Evolutionary conservation across 2,329 filamentous ascomycete species (phyloP), one percentile per base, ranked within the genome.

Genomic region (Exophiala sideris): DNA sequence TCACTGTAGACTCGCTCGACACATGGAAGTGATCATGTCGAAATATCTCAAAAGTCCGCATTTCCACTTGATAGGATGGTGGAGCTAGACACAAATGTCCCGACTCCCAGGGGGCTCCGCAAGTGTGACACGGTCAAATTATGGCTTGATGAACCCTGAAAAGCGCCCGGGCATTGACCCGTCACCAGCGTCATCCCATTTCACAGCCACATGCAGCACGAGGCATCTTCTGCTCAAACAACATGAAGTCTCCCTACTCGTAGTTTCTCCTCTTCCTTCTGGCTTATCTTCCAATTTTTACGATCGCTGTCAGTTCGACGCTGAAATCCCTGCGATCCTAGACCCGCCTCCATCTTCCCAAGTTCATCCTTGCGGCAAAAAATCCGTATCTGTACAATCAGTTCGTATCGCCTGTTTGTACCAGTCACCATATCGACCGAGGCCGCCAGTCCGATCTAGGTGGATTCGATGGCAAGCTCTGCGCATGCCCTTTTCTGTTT

Each of bases 401-500:
- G 45, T 1, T 18, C 47, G 44, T 12, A 16, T 38, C 21, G 14
- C 8, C 7, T 21, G 18, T 16, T 33, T 41, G 39, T n/a, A 16
- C n/a, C 41, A 32, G 21, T 29, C 38, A 32, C 12, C 20, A 41
- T 14, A 34, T 40, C 34, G 12, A n/a, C 8, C 16, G 10, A 9
- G 18, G 33, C 36, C 34, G 11, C 21, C 44, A 16, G 18, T 14
- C 41, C 6, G 33, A 39, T 11, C 45, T 42, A 12, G 9, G 10
- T n/a, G 12, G 21, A 20, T 48, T 42, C 45, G 36, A 97, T 97
- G 92, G 92, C 94, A 45, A 87, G 87, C 53, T 74, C 82, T 65
- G 86, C 86, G 56, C 92, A 97, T 73, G 96, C 91, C 72, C 84
- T 92, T 66, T 91, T 86, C 73, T 96, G 91, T 77, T 97, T 99